Evolutionary conservation across 768 basidiomycete genomes (phyloP), one percentile per base, ranked within the genome.

Genomic region (Inosperma sp.): DNA sequence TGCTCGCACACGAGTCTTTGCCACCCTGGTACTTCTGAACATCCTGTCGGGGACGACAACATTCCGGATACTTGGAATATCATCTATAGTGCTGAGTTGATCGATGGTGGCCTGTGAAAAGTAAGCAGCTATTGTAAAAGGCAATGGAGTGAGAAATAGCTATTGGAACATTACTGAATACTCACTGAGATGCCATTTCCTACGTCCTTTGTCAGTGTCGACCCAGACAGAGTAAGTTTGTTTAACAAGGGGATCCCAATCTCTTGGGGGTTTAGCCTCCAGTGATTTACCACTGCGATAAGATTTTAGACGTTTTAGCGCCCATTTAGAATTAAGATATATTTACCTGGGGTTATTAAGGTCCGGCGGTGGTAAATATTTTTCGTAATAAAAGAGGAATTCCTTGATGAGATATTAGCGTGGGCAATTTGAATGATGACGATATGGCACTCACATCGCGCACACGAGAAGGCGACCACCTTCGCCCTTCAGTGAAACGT

Each of bases 191-290:
- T 90, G 88, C 88, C 87, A 89, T 68, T 91, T 91, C 41, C 83
- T 76, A 49, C 72, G 72, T 34, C 86, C 83, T 56, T 76, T 78
- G 27, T 76, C 76, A 4, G 82, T 81, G 49, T 80, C 73, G 26
- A 84, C 80, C 81, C 81, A 87, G 31, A 86, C 88, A 0, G 87
- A 89, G 63, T 89, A 91, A 0, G 88, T 90, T 65, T 89, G 88
- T 64, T 90, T 90, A 48, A 90, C 82, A 35, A 88, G 73, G 7
- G 77, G 79, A 58, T 86, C 81, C 81, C 81, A 83, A 51, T 78
- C 78, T 44, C 77, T 72, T 1, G 79, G 77, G 13, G 81, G 79
- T 49, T 74, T 75, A 56, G 72, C 79, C 53, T 79, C 75, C 30
- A 71, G 36, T 12, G 53, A 41, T 16, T 57, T 58, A 31, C 63